Evolutionary conservation across 2,329 filamentous ascomycete species (phyloP).

Genomic region (Berkeleyomyces rouxiae): DNA sequence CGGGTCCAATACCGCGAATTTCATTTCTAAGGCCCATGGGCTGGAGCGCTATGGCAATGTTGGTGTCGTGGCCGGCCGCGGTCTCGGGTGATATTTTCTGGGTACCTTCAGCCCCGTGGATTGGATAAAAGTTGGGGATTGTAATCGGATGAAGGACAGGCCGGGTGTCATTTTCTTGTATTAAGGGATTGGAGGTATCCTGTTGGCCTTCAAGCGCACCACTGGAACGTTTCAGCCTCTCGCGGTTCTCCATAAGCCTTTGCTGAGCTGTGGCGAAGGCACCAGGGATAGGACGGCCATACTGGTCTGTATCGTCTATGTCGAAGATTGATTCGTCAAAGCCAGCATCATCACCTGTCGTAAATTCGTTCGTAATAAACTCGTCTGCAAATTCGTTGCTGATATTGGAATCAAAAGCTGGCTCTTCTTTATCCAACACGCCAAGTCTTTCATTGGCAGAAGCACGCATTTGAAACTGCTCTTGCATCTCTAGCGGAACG

Average conservation of each 20-base stretch:
- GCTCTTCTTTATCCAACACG: constrained; percentile 35
- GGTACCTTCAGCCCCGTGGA: constrained; percentile 4
- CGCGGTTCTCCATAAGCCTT: constrained; percentile 7
- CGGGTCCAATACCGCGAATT: constrained; percentile 10
- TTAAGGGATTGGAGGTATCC: not conserved
- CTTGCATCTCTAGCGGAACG: constrained; percentile 13
- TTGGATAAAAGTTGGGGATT: constrained; percentile 8
- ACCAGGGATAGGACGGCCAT: constrained; percentile 42
- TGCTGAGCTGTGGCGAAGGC: constrained; percentile 38
- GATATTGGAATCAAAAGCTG: constrained; percentile 48
- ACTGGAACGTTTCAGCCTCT: constrained; percentile 1
- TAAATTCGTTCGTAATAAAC: constrained; percentile 19
- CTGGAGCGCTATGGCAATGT: not conserved
- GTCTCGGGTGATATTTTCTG: not conserved
- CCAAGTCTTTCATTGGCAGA: constrained; percentile 7
- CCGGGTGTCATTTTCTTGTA: not conserved
- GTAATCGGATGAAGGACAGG: constrained; percentile 1
- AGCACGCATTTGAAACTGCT: constrained; percentile 11
- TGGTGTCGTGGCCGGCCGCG: not conserved
- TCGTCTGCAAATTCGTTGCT: constrained; percentile 31
- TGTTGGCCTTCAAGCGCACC: not conserved
- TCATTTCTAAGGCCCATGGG: not conserved
- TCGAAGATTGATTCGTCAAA: constrained; percentile 66
- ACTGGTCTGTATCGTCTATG: constrained; percentile 45
- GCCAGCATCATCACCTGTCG: constrained; percentile 32